phyloP scores from a whole-genome alignment of 2,329 filamentous ascomycete species.

The Fonsecaea monophora region DNA sequence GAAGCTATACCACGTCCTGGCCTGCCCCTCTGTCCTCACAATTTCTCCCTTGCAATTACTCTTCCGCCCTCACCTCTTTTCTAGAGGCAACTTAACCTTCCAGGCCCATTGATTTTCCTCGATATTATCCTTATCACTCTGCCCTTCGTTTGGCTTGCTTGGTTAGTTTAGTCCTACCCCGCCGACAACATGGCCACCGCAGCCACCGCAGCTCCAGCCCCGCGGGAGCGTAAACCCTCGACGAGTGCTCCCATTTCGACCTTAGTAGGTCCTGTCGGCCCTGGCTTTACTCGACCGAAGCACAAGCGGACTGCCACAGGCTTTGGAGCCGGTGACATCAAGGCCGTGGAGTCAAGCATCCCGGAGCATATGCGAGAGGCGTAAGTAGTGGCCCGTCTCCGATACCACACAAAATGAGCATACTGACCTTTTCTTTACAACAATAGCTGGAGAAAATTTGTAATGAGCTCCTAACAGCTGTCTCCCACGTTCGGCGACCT shows the following conservation, averaged over 20 bases:
- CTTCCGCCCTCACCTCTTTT: slow-evolving; percentile 34
- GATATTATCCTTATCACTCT: slow-evolving; percentile 30
- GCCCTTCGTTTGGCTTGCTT: slow-evolving; percentile 11
- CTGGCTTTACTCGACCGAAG: slow-evolving; percentile 86
- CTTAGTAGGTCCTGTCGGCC: slow-evolving; percentile 83
- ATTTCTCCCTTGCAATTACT: slow-evolving; percentile 24
- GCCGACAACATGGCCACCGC: slow-evolving; percentile 29
- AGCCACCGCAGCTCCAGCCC: slow-evolving; percentile 43
- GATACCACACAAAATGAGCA: slow-evolving; percentile 22
- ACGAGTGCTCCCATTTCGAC: slow-evolving; percentile 83
- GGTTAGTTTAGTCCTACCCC: background rate
- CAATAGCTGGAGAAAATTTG: slow-evolving; percentile 63
- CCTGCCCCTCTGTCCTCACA: slow-evolving; percentile 7
- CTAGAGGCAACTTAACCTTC: slow-evolving; percentile 9
- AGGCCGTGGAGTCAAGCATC: slow-evolving; percentile 87
- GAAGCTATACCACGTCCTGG: slow-evolving; percentile 27
- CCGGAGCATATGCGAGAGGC: slow-evolving; percentile 86
- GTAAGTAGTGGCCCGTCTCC: slow-evolving; percentile 63
- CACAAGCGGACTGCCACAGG: slow-evolving; percentile 97
- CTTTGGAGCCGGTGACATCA: slow-evolving; percentile 89
- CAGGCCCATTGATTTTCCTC: slow-evolving; percentile 19
- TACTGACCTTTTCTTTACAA: slow-evolving; percentile 17
- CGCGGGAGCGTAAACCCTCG: slow-evolving; percentile 80
- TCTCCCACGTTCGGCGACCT: background rate
- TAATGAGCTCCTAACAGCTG: slow-evolving; percentile 8